Conservation (phyloP, 106 monocot genomes). For the Dioscorea zingiberensis region DNA sequence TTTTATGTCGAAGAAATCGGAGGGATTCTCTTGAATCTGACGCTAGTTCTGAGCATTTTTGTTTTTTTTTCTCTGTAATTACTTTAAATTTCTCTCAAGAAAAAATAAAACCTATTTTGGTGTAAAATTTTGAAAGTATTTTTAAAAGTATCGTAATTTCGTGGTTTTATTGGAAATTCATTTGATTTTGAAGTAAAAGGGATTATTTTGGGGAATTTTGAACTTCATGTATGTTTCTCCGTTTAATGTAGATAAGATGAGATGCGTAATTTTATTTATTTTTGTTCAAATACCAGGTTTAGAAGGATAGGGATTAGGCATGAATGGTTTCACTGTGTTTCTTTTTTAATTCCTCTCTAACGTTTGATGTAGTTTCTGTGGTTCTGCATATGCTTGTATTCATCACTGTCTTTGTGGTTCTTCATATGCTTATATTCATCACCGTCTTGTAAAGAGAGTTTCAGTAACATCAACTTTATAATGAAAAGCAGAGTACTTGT, state of each 20-base stretch:
- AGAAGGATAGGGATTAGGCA: too few species aligned
- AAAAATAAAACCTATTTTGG: neutral
- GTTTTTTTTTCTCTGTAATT: neutral
- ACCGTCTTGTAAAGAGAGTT: too few species aligned
- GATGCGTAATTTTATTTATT: too few species aligned
- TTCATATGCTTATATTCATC: neutral
- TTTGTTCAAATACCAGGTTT: too few species aligned
- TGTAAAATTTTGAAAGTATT: too few species aligned
- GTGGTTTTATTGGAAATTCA: neutral
- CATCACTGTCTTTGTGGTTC: neutral
- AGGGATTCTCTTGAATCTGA: neutral
- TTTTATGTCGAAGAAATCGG: neutral
- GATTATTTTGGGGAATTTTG: too few species aligned
- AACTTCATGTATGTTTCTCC: too few species aligned
- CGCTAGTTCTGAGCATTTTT: neutral
- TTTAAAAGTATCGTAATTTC: neutral
- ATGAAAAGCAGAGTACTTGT: too few species aligned
- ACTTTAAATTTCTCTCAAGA: neutral
- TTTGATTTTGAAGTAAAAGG: neutral
- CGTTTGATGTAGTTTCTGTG: neutral
- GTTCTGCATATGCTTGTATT: neutral
- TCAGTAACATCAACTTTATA: too few species aligned
- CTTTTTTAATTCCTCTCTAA: too few species aligned
- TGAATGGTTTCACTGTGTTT: too few species aligned
- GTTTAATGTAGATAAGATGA: too few species aligned